Base-by-base conservation (phyloP, 148 eudicot genomes). In the Vaccinium corymbosum region DNA sequence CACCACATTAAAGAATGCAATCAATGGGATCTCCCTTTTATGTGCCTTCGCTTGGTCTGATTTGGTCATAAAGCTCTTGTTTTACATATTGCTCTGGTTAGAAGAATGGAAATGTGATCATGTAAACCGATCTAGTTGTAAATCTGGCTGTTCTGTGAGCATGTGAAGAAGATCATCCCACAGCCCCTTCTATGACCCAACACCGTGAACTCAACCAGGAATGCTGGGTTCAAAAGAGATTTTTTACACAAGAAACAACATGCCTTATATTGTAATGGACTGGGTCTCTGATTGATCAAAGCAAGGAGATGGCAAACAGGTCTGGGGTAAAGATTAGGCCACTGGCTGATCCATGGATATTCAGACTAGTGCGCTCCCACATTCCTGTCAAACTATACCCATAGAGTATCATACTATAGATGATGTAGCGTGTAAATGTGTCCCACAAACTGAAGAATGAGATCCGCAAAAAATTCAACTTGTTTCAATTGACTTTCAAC, bases 41-140 rank as follows among this genome's bases (percentile, higher is more conserved):
- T 61, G 7, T 8, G 66, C 7, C 66, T 61, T 61, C 2, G 66
- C 9, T 38, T 46, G 50, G 51, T 46, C 11, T 38, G 32, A 71
- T 71, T 32, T 71, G 75, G 46, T 66, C 72, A 71, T 71, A 13
- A 71, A 13, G 51, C 51, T 61, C 66, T 61, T 61, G 66, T 61
- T 19, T 59, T 20, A 20, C 22, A 20, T 11, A 20, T 11, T 11
- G 15, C 4, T 35, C 38, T 35, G 38, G 38, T 35, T 35, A 35
- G 38, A 35, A 35, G 38, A 35, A 35, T 35, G 38, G 38, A 35
- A 35, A 35, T 35, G 38, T 35, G 38, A 35, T 35, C 2, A 35
- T 35, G 38, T 35, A 35, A 35, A 35, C 38, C 38, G 3, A 35
- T 35, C 38, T 35, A 35, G 38, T 35, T 35, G 38, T 35, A 35